phyloP scores from a whole-genome alignment of 495 filamentous ascomycete species.

The Terfezia claveryi region DNA sequence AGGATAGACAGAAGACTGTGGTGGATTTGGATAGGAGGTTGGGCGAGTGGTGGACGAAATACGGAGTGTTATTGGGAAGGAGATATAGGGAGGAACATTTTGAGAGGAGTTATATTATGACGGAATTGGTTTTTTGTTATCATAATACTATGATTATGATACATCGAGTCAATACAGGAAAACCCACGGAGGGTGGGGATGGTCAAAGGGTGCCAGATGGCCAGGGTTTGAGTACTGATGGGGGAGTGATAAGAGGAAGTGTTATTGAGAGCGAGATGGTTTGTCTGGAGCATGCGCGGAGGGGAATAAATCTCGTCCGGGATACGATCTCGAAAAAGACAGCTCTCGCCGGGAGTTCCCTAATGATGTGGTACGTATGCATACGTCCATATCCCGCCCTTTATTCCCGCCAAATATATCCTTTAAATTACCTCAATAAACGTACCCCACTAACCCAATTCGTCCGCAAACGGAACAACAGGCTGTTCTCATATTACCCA shows the following conservation, averaged over 20 bases:
- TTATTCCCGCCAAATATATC: no score
- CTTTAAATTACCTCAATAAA: no score
- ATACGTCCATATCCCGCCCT: no score
- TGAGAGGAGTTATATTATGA: background rate
- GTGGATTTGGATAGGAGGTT: slow-evolving; percentile 9
- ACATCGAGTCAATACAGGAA: background rate
- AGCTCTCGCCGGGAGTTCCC: slow-evolving; percentile 12
- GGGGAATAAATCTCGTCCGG: slow-evolving; percentile 13
- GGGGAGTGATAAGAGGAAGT: no score
- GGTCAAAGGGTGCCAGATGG: background rate
- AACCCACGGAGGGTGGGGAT: background rate
- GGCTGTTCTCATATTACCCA: slow-evolving; percentile 19
- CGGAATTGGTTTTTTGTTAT: background rate
- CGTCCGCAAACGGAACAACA: background rate
- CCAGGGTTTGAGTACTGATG: background rate
- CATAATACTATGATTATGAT: background rate
- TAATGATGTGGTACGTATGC: slow-evolving; percentile 15
- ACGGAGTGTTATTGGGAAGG: background rate
- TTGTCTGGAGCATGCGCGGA: slow-evolving; percentile 13
- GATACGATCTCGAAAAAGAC: slow-evolving; percentile 10
- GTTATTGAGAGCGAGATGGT: slow-evolving; percentile 6
- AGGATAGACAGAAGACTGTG: slow-evolving; percentile 10
- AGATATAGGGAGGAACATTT: background rate
- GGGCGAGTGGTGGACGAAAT: slow-evolving; percentile 13
- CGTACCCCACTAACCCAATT: no score